Conservation (phyloP, 768 basidiomycete species). For the Sporobolomyces pararoseus region DNA sequence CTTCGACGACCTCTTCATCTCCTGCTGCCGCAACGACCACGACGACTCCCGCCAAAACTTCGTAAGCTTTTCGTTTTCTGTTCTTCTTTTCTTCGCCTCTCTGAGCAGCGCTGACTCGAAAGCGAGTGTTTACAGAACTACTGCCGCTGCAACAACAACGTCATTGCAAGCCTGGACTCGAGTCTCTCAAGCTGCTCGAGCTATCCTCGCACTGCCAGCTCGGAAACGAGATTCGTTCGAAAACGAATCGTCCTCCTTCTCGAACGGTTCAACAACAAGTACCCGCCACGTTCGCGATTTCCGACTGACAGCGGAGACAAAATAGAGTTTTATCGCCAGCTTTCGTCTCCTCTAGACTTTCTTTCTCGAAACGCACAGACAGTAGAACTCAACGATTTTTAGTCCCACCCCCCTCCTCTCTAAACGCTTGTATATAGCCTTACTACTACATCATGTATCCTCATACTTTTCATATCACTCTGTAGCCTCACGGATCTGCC, state of each 20-base stretch:
- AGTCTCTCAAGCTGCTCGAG: background rate
- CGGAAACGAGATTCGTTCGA: background rate
- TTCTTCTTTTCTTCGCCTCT: background rate
- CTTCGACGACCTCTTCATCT: background rate
- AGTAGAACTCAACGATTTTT: too few relatives aligned
- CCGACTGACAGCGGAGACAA: background rate
- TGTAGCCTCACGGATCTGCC: background rate
- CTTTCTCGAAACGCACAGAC: too few relatives aligned
- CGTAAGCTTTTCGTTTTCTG: background rate
- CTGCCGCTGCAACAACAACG: background rate
- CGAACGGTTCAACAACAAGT: background rate
- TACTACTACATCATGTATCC: background rate
- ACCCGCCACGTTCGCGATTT: constrained; percentile 22
- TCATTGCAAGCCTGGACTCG: too few relatives aligned
- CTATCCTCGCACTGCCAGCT: constrained; percentile 9
- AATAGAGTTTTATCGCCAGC: background rate
- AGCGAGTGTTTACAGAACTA: background rate
- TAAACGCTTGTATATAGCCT: background rate
- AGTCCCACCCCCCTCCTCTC: too few relatives aligned
- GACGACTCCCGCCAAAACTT: background rate
- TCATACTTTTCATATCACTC: background rate
- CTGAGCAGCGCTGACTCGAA: too few relatives aligned
- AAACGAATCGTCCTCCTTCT: background rate
- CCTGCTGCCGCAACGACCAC: background rate
- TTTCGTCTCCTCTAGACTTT: too few relatives aligned